Conservation (phyloP, 2,329 filamentous ascomycete genomes). For the Ilyonectria mors-panacis region DNA sequence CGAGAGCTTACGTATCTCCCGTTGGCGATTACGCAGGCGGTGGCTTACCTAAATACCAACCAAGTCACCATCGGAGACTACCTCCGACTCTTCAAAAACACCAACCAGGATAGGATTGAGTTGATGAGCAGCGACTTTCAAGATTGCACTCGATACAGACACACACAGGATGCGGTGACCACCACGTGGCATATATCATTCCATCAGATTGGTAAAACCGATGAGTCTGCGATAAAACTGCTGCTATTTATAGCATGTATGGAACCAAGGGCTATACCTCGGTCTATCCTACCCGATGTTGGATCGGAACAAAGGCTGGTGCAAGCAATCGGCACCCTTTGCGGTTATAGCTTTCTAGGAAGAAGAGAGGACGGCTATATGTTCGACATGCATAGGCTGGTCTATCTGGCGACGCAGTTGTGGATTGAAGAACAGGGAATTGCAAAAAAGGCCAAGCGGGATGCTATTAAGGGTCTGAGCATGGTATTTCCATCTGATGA, state of each 20-base stretch:
- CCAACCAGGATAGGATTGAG: background rate
- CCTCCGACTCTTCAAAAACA: constrained; percentile 43
- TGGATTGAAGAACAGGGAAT: too few relatives aligned
- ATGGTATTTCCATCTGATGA: constrained; percentile 27
- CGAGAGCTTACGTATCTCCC: constrained; percentile 40
- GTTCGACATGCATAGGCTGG: constrained; percentile 33
- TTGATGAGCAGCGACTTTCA: constrained; percentile 46
- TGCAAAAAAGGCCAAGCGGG: constrained; percentile 10
- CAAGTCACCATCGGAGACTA: constrained; percentile 44
- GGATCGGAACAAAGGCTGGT: background rate
- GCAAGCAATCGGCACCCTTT: constrained; percentile 45
- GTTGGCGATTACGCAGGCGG: constrained; percentile 52
- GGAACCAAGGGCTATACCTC: constrained; percentile 56
- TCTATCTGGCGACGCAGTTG: constrained; percentile 19
- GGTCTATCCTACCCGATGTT: constrained; percentile 48
- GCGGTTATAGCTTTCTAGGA: constrained; percentile 43
- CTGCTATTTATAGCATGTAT: constrained; percentile 58
- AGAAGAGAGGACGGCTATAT: background rate
- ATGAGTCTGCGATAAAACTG: constrained; percentile 51
- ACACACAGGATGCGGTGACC: constrained; percentile 53
- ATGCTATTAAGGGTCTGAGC: constrained; percentile 41
- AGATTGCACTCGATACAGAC: constrained; percentile 51
- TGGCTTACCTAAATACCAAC: constrained; percentile 49
- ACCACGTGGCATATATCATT: constrained; percentile 60
- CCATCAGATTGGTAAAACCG: constrained; percentile 49